Base-by-base conservation (phyloP, 2,329 filamentous ascomycete species). In the Claviceps spartinae region DNA sequence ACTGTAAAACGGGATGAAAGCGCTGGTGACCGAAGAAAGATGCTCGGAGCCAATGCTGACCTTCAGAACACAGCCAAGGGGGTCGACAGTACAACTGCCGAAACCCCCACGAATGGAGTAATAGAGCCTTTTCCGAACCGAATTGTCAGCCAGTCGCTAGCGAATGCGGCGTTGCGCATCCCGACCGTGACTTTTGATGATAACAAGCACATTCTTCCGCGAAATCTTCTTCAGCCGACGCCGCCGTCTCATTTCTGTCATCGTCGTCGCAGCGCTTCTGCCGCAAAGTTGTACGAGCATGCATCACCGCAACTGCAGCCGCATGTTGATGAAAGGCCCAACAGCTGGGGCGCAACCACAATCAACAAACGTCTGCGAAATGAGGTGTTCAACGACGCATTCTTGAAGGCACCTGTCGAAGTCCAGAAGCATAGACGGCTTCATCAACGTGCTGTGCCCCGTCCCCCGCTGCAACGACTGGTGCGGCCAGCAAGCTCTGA, bases 111-210 rank as follows among this genome's bases (percentile, higher is more conserved):
- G 14, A 59, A 58, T 46, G 60, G 58, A 18, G 50, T 40, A 20
- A 41, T 56, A 3, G 54, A 55, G n/a, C 50, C 55, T 2, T 56
- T 60, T 5, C 55, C 61, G 16, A 54, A 59, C 47, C 55, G 81
- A 55, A 63, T 83, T 46, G 71, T 83, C 56, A 83, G 81, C 65
- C 89, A 95, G 65, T 94, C 88, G 13, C 77, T 95, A 54, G 78
- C 86, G 52, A 78, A 79, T 38, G 65, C 69, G 34, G 72, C 72
- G 26, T 77, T 81, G 37, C 79, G 85, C 22, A 81, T 95, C 34
- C 90, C 91, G 2, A 91, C 93, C 42, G 91, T 97, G 47, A 88
- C 93, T 0, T 88, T 96, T 55, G 87, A 91, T 62, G 90, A 96
- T 65, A 97, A 97, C 64, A 81, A 85, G 57, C 91, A 97, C 63